A percentile compares a stretch with the other conserved stretches of the same genome.
phyloP scores from a whole-genome alignment of 2,329 filamentous ascomycete species.

The Aschersonia sp. region DNA sequence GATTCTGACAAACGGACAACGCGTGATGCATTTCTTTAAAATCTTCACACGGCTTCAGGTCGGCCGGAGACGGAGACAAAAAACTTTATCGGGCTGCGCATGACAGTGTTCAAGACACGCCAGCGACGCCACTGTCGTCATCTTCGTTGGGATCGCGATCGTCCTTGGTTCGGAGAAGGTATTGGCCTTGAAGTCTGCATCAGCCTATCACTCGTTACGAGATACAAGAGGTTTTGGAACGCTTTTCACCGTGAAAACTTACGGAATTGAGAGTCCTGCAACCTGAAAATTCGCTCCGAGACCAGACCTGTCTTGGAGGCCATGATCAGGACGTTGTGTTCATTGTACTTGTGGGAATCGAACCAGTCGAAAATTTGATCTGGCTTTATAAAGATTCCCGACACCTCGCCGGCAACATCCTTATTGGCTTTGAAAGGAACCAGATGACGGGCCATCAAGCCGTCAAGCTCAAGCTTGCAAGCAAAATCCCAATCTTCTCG shows the following conservation, averaged over 20 bases:
- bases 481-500: conserved; percentile 22
- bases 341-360: conserved; percentile 26
- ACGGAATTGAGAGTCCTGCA: conserved; percentile 23
- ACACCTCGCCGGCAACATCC: conserved; percentile 13
- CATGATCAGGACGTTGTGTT: conserved; percentile 21
- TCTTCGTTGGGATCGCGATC: conserved; percentile 17
- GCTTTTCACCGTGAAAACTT: conserved; percentile 7
- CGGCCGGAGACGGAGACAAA: not conserved
- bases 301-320: conserved; percentile 22
- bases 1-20: not conserved
- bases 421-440: conserved; percentile 23
- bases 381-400: conserved; percentile 12
- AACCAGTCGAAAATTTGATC: conserved; percentile 27
- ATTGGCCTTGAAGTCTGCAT: conserved; percentile 15
- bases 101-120: conserved; percentile 5
- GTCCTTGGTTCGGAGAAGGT: conserved; percentile 18
- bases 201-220: too few species aligned
- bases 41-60: not conserved
- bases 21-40: not conserved
- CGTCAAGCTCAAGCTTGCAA: conserved; percentile 18
- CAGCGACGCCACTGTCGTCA: conserved; percentile 22
- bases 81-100: not conserved
- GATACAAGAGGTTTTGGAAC: too few species aligned
- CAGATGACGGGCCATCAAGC: conserved; percentile 22
- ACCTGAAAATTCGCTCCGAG: conserved; percentile 20